These are phyloP conservation scores for Clathrospora elynae DNA, from an alignment of 2,329 filamentous ascomycete genomes.

Conservation along the genomic window DNA sequence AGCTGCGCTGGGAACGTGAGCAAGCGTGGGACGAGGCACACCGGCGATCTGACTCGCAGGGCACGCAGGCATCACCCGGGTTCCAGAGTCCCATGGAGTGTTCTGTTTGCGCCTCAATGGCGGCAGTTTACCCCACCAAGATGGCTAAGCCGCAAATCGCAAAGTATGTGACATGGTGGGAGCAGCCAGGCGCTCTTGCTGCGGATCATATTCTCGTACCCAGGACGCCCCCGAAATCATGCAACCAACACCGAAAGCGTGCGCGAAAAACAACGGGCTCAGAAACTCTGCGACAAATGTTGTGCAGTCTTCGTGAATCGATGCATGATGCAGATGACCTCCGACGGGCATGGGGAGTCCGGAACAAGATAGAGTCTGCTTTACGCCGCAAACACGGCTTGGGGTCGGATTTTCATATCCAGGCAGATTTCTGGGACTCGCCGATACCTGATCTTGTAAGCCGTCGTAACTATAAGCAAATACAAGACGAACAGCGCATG, in stretches of 20 bases:
- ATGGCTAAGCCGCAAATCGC: conserved; percentile 9
- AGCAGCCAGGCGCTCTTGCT: conserved; percentile 21
- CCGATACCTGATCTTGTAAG: conserved; percentile 19
- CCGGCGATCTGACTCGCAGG: conserved; percentile 2
- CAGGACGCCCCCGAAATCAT: conserved; percentile 7
- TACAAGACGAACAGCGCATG: conserved; percentile 10
- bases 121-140: conserved; percentile 10
- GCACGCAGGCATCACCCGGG: conserved; percentile 14
- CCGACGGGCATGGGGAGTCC: conserved; percentile 16
- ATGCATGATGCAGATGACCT: conserved; percentile 8
- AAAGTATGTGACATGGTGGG: conserved; percentile 32
- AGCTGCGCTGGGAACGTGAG: conserved; percentile 31
- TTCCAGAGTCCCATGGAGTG: conserved; percentile 11
- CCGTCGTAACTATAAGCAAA: conserved; percentile 10
- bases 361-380: conserved; percentile 24
- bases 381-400: conserved; percentile 32
- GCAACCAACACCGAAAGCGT: not conserved
- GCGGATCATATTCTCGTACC: conserved; percentile 5
- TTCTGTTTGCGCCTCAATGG: conserved; percentile 18
- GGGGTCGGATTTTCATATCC: conserved; percentile 14
- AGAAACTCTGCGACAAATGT: conserved; percentile 16
- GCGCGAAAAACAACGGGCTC: conserved; percentile 5
- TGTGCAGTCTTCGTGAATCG: conserved; percentile 14
- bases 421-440: conserved; percentile 24
- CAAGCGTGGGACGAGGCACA: conserved; percentile 30